Conservation (phyloP, 345 rosid genomes). For the Citrus trifoliata region DNA sequence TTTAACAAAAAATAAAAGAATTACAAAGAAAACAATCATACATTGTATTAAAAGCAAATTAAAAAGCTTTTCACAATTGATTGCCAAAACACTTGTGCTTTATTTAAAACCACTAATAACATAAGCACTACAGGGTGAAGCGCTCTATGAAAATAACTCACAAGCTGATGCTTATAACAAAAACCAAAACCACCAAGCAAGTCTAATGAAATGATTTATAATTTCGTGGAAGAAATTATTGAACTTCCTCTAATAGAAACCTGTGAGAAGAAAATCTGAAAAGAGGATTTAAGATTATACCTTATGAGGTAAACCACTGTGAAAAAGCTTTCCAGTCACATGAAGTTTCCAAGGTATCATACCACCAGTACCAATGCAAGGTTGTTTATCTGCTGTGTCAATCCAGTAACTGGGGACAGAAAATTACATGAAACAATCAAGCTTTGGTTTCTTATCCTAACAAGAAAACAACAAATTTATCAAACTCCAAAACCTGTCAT, state of each 20-base stretch:
- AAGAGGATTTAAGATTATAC: constrained; percentile 27
- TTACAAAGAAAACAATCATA: too few relatives aligned
- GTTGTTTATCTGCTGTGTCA: constrained; percentile 98
- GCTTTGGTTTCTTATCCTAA: not conserved
- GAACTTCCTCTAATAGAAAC: not conserved
- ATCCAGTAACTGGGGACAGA: constrained; percentile 74
- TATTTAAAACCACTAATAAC: not conserved
- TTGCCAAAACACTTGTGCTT: not conserved
- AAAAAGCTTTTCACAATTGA: too few relatives aligned
- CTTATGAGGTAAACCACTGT: constrained; percentile 95
- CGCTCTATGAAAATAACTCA: not conserved
- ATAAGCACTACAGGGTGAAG: not conserved
- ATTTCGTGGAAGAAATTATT: not conserved
- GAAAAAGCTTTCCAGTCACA: constrained; percentile 89
- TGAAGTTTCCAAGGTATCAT: constrained; percentile 96
- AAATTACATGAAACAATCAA: constrained; percentile 8
- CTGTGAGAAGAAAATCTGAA: not conserved
- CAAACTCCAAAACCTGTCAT: not conserved
- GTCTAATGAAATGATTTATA: not conserved
- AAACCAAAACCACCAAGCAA: not conserved
- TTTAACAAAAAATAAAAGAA: too few relatives aligned
- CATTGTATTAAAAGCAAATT: not conserved
- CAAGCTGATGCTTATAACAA: not conserved
- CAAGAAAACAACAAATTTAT: not conserved
- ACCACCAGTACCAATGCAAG: constrained; percentile 99